Evolutionary conservation across 2,329 filamentous ascomycete genomes (phyloP).

Genomic region (Nemania abortiva): DNA sequence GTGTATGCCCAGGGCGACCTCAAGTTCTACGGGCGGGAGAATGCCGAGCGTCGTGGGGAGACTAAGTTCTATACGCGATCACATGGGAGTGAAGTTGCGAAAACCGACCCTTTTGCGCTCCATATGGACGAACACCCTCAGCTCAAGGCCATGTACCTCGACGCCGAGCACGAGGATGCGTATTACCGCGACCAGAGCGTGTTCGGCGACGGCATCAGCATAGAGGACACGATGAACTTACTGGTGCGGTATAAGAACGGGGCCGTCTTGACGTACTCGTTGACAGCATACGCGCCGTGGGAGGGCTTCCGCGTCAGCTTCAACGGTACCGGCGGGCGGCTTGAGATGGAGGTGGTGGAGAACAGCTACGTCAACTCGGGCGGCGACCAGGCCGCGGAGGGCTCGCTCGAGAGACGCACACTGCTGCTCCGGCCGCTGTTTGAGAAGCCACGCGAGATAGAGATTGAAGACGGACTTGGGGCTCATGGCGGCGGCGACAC

Average conservation of each 20-base stretch:
- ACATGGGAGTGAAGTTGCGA: conserved; percentile 60
- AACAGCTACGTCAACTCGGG: conserved; percentile 72
- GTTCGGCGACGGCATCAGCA: conserved; percentile 72
- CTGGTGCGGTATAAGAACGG: conserved; percentile 69
- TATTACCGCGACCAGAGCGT: conserved; percentile 73
- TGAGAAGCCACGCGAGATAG: conserved; percentile 66
- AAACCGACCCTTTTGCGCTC: conserved; percentile 69
- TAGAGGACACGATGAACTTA: conserved; percentile 73
- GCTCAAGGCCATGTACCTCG: conserved; percentile 69
- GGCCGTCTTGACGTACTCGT: conserved; percentile 69
- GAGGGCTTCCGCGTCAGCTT: conserved; percentile 70
- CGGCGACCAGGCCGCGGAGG: conserved; percentile 67
- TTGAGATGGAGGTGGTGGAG: conserved; percentile 73
- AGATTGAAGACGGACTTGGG: conserved; percentile 64
- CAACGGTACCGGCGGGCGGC: conserved; percentile 68
- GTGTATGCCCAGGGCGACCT: conserved; percentile 71
- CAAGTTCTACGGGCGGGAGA: conserved; percentile 71
- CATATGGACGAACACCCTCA: conserved; percentile 65
- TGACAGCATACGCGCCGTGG: conserved; percentile 73
- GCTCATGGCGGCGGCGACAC: conserved; percentile 72
- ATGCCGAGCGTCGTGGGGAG: conserved; percentile 67
- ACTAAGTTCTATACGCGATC: conserved; percentile 64
- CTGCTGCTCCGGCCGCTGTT: conserved; percentile 67
- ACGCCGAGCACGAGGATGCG: conserved; percentile 72
- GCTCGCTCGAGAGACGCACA: conserved; percentile 62